Evolutionary conservation across 352 stramenopile genomes (phyloP).

Genomic region (Chrysophaeum taylorii): DNA sequence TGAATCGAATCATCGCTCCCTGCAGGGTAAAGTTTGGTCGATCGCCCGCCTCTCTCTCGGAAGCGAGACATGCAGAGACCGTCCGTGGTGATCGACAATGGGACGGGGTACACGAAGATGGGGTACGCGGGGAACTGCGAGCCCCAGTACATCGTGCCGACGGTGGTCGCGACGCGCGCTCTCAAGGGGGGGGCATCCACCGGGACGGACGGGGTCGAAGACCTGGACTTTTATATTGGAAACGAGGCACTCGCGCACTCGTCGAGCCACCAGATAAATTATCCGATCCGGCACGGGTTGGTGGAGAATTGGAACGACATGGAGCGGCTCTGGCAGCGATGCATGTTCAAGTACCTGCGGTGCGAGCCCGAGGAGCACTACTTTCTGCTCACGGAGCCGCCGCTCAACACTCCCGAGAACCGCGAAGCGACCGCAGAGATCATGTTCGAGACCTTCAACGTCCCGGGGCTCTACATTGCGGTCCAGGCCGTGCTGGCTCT

Average conservation of each 20-base stretch:
- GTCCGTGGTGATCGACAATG: constrained; percentile 90
- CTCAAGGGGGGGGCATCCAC: constrained; percentile 38
- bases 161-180: constrained; percentile 60
- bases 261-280: constrained; percentile 78
- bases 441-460: constrained; percentile 93
- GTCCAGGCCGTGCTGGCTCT: constrained; percentile 84
- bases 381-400: constrained; percentile 66
- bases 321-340: constrained; percentile 83
- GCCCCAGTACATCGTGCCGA: constrained; percentile 88
- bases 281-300: constrained; percentile 65
- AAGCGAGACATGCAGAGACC: constrained; percentile 44
- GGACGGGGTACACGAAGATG: constrained; percentile 91
- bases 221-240: constrained; percentile 89
- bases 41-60: background rate
- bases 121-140: constrained; percentile 83
- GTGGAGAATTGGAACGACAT: constrained; percentile 89
- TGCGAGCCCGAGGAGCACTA: constrained; percentile 85
- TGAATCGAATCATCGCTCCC: constrained; percentile 18
- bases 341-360: constrained; percentile 79
- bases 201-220: constrained; percentile 34
- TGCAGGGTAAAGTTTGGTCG: background rate
- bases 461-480: constrained; percentile 82
- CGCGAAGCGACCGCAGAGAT: constrained; percentile 84
- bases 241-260: constrained; percentile 74
- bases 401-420: constrained; percentile 86